Conservation (phyloP, 2,329 filamentous ascomycete species). For the Sporothrix inflata region DNA sequence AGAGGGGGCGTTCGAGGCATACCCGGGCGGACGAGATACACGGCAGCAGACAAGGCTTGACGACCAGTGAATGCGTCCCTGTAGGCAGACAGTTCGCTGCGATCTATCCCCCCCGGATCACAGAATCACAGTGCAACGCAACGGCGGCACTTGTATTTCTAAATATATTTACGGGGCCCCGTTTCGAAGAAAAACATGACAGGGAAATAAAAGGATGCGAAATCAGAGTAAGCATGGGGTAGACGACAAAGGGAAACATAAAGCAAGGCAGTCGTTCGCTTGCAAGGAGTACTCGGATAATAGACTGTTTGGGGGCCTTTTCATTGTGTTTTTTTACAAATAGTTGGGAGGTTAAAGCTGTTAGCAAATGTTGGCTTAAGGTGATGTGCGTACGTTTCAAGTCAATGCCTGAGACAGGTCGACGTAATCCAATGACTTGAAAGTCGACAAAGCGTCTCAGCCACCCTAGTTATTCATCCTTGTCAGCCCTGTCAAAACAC, state of each 20-base stretch:
- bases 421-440: background rate
- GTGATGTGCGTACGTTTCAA: background rate
- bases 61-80: background rate
- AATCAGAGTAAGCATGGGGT: background rate
- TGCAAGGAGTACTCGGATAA: background rate
- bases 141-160: background rate
- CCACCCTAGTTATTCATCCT: background rate
- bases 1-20: background rate
- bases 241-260: background rate
- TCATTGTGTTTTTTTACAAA: background rate
- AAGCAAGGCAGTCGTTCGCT: background rate
- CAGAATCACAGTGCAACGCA: background rate
- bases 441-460: background rate
- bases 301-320: background rate
- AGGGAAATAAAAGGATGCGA: background rate
- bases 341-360: background rate
- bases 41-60: background rate
- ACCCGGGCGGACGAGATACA: background rate
- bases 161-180: background rate
- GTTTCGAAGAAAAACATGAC: background rate
- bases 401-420: background rate
- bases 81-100: background rate
- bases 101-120: too few species aligned
- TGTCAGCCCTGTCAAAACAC: background rate
- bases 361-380: background rate